Evolutionary conservation across 108 stramenopile genomes (phyloP).

Genomic region (Seminavis robusta): DNA sequence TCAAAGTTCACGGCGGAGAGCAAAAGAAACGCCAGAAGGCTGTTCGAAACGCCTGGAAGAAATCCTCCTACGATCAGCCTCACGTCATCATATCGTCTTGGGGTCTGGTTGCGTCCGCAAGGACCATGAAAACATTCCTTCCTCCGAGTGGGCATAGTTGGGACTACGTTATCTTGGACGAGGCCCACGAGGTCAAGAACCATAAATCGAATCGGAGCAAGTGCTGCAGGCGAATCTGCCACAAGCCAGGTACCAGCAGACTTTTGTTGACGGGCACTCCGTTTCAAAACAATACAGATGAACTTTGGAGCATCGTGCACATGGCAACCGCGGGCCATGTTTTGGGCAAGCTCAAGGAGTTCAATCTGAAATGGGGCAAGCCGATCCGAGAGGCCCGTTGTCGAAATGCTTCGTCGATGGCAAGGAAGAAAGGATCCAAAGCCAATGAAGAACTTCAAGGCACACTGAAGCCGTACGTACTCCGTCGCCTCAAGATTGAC

Average conservation of each 20-base stretch:
- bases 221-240: slow-evolving; percentile 53
- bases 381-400: slow-evolving; percentile 80
- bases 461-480: slow-evolving; percentile 78
- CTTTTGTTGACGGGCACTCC: slow-evolving; percentile 93
- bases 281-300: slow-evolving; percentile 86
- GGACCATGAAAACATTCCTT: too few species aligned
- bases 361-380: slow-evolving; percentile 56
- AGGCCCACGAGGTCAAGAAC: slow-evolving; percentile 95
- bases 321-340: slow-evolving; percentile 75
- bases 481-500: slow-evolving; percentile 83
- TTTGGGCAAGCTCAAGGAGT: slow-evolving; percentile 46
- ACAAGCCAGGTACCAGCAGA: slow-evolving; percentile 47
- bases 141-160: too few species aligned
- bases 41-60: slow-evolving; percentile 38
- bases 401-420: slow-evolving; percentile 53
- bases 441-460: slow-evolving; percentile 69
- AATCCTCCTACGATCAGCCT: slow-evolving; percentile 17
- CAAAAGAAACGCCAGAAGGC: slow-evolving; percentile 29
- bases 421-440: slow-evolving; percentile 63
- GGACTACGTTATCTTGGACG: slow-evolving; percentile 95
- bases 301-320: slow-evolving; percentile 93
- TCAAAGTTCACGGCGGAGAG: slow-evolving; percentile 48
- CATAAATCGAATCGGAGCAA: slow-evolving; percentile 65
- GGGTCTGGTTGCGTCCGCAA: slow-evolving; percentile 49
- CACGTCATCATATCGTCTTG: slow-evolving; percentile 76